Evolutionary conservation across 78 protist genomes (phyloP).

Genomic region (Goniomonas avonlea): DNA sequence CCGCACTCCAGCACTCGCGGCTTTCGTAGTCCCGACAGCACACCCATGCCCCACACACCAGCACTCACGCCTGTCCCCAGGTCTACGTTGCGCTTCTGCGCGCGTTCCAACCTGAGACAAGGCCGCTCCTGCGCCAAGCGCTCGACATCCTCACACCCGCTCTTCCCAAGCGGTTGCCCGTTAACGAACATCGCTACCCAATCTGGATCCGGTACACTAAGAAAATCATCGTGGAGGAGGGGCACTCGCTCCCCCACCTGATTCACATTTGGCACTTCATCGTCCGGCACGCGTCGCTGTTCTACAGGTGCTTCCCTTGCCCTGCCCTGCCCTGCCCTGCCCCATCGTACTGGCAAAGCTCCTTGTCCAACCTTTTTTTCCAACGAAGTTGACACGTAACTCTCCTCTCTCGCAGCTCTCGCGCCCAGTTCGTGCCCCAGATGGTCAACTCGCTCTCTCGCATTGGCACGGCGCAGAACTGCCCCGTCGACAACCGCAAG

Average conservation of each 20-base stretch:
- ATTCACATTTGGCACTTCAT: slow-evolving; percentile 77
- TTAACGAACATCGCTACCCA: slow-evolving; percentile 30
- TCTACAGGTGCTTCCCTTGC: no score
- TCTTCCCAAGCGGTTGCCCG: slow-evolving; percentile 52
- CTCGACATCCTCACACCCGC: slow-evolving; percentile 72
- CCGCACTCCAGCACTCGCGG: no score
- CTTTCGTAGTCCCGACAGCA: no score
- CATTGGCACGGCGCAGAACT: slow-evolving; percentile 45
- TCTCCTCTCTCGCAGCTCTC: no score
- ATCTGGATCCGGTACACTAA: slow-evolving; percentile 79
- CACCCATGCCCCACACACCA: no score
- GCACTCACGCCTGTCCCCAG: no score
- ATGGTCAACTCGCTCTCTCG: slow-evolving; percentile 70
- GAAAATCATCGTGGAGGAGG: slow-evolving; percentile 81
- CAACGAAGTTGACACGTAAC: no score
- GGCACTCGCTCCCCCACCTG: slow-evolving; percentile 71
- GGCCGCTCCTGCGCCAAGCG: slow-evolving; percentile 63
- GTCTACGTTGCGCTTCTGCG: slow-evolving; percentile 73
- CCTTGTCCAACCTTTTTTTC: no score
- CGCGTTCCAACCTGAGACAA: slow-evolving; percentile 76
- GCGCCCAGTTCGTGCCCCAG: slow-evolving; percentile 73
- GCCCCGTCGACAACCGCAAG: slow-evolving; percentile 63
- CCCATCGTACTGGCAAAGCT: no score
- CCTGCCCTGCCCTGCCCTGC: no score
- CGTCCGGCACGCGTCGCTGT: slow-evolving; percentile 67